phyloP scores from a whole-genome alignment of 2,329 filamentous ascomycete species.

The Magnaporthales sp. region DNA sequence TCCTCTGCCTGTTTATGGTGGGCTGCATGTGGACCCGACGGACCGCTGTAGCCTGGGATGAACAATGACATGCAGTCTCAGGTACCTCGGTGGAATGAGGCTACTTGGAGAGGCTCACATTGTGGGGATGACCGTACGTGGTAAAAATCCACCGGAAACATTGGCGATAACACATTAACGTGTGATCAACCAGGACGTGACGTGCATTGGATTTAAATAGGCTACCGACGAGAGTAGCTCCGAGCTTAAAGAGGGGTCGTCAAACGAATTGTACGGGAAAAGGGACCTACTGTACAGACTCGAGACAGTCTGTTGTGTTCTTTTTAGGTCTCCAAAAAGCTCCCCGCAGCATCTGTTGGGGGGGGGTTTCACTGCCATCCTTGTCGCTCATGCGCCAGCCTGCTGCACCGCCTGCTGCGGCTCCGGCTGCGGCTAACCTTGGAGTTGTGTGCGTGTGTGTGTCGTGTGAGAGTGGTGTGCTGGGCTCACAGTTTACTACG shows the following conservation, averaged over 20 bases:
- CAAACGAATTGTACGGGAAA: neutral
- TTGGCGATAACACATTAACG: neutral
- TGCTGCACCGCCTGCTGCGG: neutral
- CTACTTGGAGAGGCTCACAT: neutral
- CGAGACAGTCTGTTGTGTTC: neutral
- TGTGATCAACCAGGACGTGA: neutral
- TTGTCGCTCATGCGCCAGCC: slow-evolving; percentile 1
- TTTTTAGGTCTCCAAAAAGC: neutral
- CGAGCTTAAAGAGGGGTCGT: neutral
- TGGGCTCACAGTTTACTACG: slow-evolving; percentile 1
- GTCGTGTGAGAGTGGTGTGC: neutral
- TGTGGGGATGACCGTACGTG: neutral
- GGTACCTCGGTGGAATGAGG: neutral
- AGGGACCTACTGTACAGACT: neutral
- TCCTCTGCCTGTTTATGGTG: neutral
- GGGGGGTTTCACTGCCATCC: slow-evolving; percentile 1
- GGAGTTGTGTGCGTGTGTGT: neutral
- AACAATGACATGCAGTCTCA: neutral
- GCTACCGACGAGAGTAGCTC: neutral
- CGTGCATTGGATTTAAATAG: neutral
- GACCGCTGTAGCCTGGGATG: neutral
- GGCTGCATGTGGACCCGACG: neutral
- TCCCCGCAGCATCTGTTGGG: neutral
- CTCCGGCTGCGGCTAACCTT: neutral
- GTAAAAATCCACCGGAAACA: neutral